Evolutionary conservation across 2,329 filamentous ascomycete species (phyloP), one percentile per base, ranked within the genome.

Genomic region (Fusarium scirpi): DNA sequence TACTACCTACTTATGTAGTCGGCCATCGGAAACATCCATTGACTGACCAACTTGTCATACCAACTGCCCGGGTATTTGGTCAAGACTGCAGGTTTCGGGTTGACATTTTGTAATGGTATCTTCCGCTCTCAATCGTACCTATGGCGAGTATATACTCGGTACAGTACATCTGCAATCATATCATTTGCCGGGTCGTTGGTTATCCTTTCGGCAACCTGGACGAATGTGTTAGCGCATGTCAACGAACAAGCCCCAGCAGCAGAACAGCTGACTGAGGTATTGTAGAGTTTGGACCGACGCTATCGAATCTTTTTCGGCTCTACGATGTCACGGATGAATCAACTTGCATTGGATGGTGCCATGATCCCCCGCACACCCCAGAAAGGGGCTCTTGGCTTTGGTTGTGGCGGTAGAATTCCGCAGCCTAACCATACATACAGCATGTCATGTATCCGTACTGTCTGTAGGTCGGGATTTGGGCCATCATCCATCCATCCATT

Each of bases 341-440:
- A 54, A 55, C 54, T 32, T 63, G 60, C 25, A 25, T 45, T 54
- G 62, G 67, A 69, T 65, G 60, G 70, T 62, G 70, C 54, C 55
- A 49, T 63, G 5, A 18, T 30, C 16, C 59, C 60, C 48, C 59
- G 43, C 61, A 57, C 61, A 45, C 66, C 72, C 71, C 74, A 67
- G 70, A 76, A 75, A 76, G 72, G 74, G 74, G 70, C 44, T 64
- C 62, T 74, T 74, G 62, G 72, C 69, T 69, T 64, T 65, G 49
- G 54, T 48, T 65, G 74, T 75, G 74, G 72, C 69, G 74, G 74
- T 60, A 76, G 71, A 67, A 70, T 76, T 76, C 74, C 74, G 74
- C 74, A 75, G 72, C 74, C 69, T 71, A 61, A 68, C 51, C 55
- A 69, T 68, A 74, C 65, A 67, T 66, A 73, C 63, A 72, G 72